Evolutionary conservation across 2,329 filamentous ascomycete genomes (phyloP), one percentile per base, ranked within the genome.

Genomic region (Fusarium marasasianum): DNA sequence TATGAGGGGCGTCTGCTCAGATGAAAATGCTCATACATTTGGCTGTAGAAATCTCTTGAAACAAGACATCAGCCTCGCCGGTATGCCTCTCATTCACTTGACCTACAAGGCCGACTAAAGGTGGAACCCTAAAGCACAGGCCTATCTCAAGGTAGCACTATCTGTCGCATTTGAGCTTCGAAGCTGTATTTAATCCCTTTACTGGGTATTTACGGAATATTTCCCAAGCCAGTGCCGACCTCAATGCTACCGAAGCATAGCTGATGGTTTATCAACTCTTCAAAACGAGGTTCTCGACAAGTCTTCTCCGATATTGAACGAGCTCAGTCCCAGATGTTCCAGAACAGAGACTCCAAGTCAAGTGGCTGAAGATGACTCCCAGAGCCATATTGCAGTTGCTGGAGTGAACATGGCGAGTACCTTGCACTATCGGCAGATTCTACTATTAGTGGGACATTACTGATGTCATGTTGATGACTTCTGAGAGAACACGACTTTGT

Each of bases 1-100:
- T 35, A 1, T 51, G 6, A 24, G 22, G 22, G 2, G 17, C 6
- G 31, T 35, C 48, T 24, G 12, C 22, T 11, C 8, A 20, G 8
- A 14, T 35, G 6, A 9, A 20, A 35, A 24, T 14, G 0, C 22
- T 2, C 22, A 14, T 35, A 20, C 17, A 24, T 24, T 35, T 35
- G 2, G 0, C 6, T 15, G 2, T 0, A 24, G 5, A 24, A 1
- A 35, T 7, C 3, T 20, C 6, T 20, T 24, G 12, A 35, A 35
- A 18, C 4, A 20, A 10, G 48, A 51, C 48, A 1, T 11, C 31
- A 35, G 31, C 48, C 12, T 35, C 1, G 6, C 8, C 2, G 4
- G 17, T 35, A 6, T 35, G 48, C 31, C 8, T 35, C 48, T 24
- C 22, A 8, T 11, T 14, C 48, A 24, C 48, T 20, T 35, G 22